Percentiles rank a stretch among this genome's conserved stretches.
Conservation (phyloP, 306 rosid species). For the Cicer yamashitae region DNA sequence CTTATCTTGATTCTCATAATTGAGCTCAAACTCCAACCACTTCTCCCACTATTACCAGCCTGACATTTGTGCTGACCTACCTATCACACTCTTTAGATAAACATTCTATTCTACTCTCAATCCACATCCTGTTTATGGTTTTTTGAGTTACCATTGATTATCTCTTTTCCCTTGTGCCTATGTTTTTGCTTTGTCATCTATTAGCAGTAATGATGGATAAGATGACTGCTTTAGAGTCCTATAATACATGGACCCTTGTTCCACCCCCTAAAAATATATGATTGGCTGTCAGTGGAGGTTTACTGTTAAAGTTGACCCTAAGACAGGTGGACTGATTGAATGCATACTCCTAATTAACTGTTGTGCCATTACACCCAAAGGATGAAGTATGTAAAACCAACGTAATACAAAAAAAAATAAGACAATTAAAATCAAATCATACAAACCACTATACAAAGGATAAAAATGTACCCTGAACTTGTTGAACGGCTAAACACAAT, state of each 20-base stretch:
- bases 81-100: background rate
- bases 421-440: slow-evolving; percentile 22
- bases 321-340: background rate
- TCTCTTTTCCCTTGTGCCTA: background rate
- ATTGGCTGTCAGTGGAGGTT: background rate
- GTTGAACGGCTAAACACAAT: slow-evolving; percentile 83
- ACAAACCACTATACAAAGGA: slow-evolving; percentile 31
- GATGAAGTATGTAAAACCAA: slow-evolving; percentile 3
- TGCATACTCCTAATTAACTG: slow-evolving; percentile 24
- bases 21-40: background rate
- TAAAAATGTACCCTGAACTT: slow-evolving; percentile 56
- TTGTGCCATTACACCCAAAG: slow-evolving; percentile 1
- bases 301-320: slow-evolving; percentile 4
- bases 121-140: background rate
- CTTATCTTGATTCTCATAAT: background rate
- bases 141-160: background rate
- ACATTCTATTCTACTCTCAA: background rate
- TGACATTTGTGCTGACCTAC: background rate
- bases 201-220: background rate
- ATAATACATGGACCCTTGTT: background rate
- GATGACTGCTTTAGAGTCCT: background rate
- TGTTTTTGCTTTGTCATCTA: background rate
- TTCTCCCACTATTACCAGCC: background rate
- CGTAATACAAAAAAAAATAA: background rate
- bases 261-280: background rate